Base-by-base conservation (phyloP, 1,284 basidiomycete species). In the Rhodotorula sp. region DNA sequence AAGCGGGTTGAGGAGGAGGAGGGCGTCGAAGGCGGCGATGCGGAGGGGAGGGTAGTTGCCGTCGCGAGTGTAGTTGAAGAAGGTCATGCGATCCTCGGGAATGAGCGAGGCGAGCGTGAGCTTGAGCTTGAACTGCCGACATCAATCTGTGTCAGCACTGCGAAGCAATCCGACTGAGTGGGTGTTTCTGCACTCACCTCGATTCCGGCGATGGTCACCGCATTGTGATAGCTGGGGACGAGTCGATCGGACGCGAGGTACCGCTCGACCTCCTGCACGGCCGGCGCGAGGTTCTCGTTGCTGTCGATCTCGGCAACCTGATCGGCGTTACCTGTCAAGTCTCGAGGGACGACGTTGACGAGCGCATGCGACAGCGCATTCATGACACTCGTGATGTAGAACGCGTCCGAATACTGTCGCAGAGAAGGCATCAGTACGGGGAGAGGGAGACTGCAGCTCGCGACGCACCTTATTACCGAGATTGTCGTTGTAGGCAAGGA, bases 231-330 rank as follows among this genome's bases (percentile, higher is more conserved):
- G 7, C 94, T 96, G 5, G 96, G 92, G 65, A 99, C 94, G 24
- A 99, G 84, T 66, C 93, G 85, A 80, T 99, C 96, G 86, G 98
- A 92, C 74, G 89, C 92, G 70, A 93, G 89, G 79, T 94, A 94
- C 47, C 95, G 86, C 78, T 95, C 92, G 51, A 98, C 87, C 78
- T 92, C 91, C 24, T 87, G 85, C 32, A 88, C 79, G 0, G 90
- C 90, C 71, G 89, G 86, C 72, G 88, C 86, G 64, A 92, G 80
- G 34, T 92, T 82, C 59, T 86, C 84, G 30, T 82, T 82, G 74
- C 90, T 89, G 78, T 90, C 87, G 22, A 82, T 82, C 76, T 84
- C 89, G 70, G 88, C 86, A 24, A 82, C 83, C 59, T 39, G 19
- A 9, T 63, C 52, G 39, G 71, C 59, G 6, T 76, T 72, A 27